Base-by-base conservation (phyloP, 495 filamentous ascomycete genomes). In the Niebla homalea region DNA sequence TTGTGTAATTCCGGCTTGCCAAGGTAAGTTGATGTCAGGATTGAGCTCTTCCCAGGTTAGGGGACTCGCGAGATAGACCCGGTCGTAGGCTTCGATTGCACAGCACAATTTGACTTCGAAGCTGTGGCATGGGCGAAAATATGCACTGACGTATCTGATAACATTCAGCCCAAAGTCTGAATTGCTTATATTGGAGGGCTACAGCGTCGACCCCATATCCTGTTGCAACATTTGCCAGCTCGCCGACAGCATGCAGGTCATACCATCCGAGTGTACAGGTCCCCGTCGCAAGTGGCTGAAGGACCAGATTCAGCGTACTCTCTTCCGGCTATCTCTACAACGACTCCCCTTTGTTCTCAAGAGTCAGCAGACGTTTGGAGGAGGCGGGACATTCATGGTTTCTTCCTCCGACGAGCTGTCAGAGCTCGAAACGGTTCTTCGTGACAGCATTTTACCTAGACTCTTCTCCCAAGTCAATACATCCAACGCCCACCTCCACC, bases 341-440 rank as follows among this genome's bases (percentile, higher is more conserved):
- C 25, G 48, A 11, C 16, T 59, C 0, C 64, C 63, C 11, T 66
- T 67, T 18, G 63, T 67, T 15, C 16, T 66, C 43, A 66, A 67
- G 48, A 64, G 53, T 4, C 64, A 67, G 18, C 64, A 67, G 42
- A 56, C 62, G 23, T 65, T 60, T 45, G 60, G 60, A n/a, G 63
- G 63, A 8, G 62, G 61, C 4, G 64, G 64, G 16, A 64, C 63
- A n/a, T 67, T 57, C 55, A 49, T 66, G 0, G 50, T 67, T 6
- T 40, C 26, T 10, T 35, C 36, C 0, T 43, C 59, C 15, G 48
- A 53, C 6, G 35, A 64, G 5, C 61, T 59, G n/a, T 4, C 19
- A 14, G 40, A 60, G 6, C 12, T 64, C 10, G 38, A 62, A 3
- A 14, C 40, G 10, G 52, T 55, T 18, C 49, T 67, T 6, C 35